Evolutionary conservation across 2,329 filamentous ascomycete species (phyloP).

Genomic region (Aschersonia sp.): DNA sequence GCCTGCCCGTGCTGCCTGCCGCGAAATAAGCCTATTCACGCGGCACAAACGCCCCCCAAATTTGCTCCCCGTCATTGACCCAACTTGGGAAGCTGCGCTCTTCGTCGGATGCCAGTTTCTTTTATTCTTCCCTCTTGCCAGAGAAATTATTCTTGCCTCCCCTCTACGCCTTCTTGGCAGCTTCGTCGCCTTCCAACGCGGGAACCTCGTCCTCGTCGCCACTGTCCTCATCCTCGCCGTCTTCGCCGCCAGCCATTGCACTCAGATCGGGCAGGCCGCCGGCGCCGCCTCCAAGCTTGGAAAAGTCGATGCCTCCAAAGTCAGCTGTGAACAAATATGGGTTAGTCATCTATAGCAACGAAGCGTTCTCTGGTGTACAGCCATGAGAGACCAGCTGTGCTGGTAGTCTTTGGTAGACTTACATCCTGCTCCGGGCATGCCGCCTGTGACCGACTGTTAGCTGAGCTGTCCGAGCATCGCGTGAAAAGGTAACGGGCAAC

Average conservation of each 20-base stretch:
- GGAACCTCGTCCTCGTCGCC: constrained; percentile 63
- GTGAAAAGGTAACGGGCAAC: neutral
- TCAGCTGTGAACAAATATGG: constrained; percentile 32
- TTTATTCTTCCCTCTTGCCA: neutral
- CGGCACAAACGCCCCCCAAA: neutral
- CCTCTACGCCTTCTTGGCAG: constrained; percentile 23
- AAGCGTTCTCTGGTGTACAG: too few species aligned
- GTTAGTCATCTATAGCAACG: neutral
- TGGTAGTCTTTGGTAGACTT: constrained; percentile 13
- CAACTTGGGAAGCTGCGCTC: neutral
- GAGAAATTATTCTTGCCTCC: constrained; percentile 2
- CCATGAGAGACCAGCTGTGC: too few species aligned
- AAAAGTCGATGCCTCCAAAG: constrained; percentile 85
- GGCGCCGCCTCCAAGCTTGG: constrained; percentile 56
- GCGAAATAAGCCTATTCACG: neutral
- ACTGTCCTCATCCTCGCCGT: constrained; percentile 33
- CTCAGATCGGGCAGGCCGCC: constrained; percentile 13
- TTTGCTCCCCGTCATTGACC: too few species aligned
- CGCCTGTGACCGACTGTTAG: constrained; percentile 18
- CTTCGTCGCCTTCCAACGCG: constrained; percentile 42
- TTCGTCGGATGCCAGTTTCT: neutral
- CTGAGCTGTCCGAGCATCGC: too few species aligned
- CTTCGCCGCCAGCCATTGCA: constrained; percentile 32
- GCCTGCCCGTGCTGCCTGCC: neutral
- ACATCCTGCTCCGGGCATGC: constrained; percentile 39